Evolutionary conservation across 2,329 filamentous ascomycete genomes (phyloP).

Genomic region (Beauveria brongniartii): DNA sequence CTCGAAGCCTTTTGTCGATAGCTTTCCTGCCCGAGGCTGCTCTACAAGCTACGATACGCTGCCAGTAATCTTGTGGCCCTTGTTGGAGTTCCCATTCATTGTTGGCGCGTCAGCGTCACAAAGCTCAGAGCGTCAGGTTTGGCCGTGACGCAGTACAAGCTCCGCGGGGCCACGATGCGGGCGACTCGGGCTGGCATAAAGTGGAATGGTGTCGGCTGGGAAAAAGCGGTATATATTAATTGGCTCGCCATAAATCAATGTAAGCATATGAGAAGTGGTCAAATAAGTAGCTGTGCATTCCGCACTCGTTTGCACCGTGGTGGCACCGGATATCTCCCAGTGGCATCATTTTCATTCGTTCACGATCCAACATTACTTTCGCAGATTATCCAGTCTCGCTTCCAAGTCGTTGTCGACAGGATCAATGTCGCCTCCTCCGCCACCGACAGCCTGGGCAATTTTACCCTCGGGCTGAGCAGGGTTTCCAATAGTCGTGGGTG

Average conservation of each 20-base stretch:
- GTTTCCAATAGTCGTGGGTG: conserved; percentile 74
- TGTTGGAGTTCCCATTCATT: no score
- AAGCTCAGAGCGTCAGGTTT: no score
- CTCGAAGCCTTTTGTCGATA: no score
- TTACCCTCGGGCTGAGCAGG: conserved; percentile 63
- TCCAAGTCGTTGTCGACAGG: conserved; percentile 87
- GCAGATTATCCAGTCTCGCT: conserved; percentile 81
- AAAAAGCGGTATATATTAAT: not conserved
- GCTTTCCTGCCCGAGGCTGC: no score
- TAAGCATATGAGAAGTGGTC: not conserved
- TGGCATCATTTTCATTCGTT: not conserved
- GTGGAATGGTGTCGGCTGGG: not conserved
- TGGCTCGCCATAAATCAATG: conserved; percentile 1
- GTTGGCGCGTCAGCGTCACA: no score
- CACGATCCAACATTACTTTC: conserved; percentile 36
- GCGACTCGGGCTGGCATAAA: no score
- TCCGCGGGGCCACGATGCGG: no score
- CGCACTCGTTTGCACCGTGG: not conserved
- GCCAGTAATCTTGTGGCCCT: no score
- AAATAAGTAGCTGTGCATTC: not conserved
- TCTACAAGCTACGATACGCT: no score
- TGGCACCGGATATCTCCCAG: not conserved
- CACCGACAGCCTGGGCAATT: conserved; percentile 81
- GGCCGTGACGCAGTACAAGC: no score
- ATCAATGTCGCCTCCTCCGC: conserved; percentile 49